Conservation (phyloP, 1,139 yeast species). For the Blastobotrys proliferans region DNA sequence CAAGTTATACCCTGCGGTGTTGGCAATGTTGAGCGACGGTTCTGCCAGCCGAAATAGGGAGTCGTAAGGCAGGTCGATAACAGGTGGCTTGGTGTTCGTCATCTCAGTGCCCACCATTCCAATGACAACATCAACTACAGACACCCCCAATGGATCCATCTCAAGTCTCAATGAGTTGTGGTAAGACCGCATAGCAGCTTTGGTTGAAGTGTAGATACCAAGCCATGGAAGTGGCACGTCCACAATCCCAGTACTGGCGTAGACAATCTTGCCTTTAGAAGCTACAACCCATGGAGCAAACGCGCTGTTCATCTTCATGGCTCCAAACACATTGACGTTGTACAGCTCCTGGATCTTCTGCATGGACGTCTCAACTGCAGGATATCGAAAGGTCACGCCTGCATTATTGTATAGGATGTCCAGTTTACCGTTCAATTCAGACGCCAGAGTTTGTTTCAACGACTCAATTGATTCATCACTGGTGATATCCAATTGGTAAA, state of each 20-base stretch:
- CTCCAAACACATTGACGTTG: conserved; percentile 67
- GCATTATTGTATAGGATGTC: conserved; percentile 69
- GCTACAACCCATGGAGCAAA: conserved; percentile 54
- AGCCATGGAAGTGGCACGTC: conserved; percentile 67
- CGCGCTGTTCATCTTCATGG: conserved; percentile 59
- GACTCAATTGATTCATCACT: conserved; percentile 46
- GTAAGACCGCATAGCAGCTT: conserved; percentile 73
- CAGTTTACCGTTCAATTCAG: conserved; percentile 45
- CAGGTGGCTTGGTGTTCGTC: conserved; percentile 40
- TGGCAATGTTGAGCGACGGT: conserved; percentile 1
- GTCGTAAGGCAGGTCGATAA: conserved; percentile 49
- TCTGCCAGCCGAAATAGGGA: background rate
- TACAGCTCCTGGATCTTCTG: conserved; percentile 51
- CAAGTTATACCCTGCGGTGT: background rate
- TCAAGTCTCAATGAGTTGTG: conserved; percentile 61
- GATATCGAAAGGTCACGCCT: conserved; percentile 59
- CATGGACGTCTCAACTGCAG: conserved; percentile 64
- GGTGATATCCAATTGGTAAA: conserved; percentile 52
- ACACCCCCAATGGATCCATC: conserved; percentile 67
- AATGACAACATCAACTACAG: conserved; percentile 65
- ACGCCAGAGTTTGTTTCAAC: conserved; percentile 41
- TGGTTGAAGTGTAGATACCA: conserved; percentile 62
- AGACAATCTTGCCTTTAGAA: conserved; percentile 66
- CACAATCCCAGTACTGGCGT: conserved; percentile 73
- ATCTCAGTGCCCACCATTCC: conserved; percentile 65